Percentiles rank a stretch among this genome's conserved stretches.
Evolutionary conservation across 1,284 basidiomycete genomes (phyloP).

Genomic region (Volvariella surrecta): DNA sequence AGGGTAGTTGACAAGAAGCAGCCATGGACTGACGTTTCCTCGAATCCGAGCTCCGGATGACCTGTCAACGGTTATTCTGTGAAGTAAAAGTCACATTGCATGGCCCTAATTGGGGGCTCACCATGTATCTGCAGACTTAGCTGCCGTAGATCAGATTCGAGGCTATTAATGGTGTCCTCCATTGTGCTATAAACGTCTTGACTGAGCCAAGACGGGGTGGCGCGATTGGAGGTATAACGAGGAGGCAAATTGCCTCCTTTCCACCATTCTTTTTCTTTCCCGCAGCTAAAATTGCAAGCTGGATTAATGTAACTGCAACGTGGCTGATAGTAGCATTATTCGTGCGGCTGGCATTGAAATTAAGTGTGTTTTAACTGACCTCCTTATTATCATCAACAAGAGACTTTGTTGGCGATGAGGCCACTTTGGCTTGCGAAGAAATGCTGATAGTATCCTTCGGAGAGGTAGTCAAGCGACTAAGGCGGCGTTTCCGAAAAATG

Average conservation of each 20-base stretch:
- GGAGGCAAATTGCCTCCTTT: slow-evolving; percentile 25
- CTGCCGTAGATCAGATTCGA: slow-evolving; percentile 45
- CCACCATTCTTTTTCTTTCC: slow-evolving; percentile 18
- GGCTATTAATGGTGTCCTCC: slow-evolving; percentile 41
- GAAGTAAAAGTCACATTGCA: not conserved
- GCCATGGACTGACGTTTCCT: slow-evolving; percentile 36
- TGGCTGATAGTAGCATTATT: slow-evolving; percentile 3
- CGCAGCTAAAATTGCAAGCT: slow-evolving; percentile 24
- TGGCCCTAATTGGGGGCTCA: slow-evolving; percentile 15
- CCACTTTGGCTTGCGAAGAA: no score
- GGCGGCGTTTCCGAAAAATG: not conserved
- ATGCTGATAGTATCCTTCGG: no score
- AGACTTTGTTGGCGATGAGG: no score
- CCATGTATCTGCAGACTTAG: slow-evolving; percentile 67
- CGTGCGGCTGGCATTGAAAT: no score
- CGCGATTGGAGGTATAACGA: slow-evolving; percentile 19
- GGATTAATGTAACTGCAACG: slow-evolving; percentile 17
- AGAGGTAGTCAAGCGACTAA: no score
- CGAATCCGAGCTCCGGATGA: slow-evolving; percentile 51
- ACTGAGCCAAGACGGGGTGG: slow-evolving; percentile 14
- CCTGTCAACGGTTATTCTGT: no score
- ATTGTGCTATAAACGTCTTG: slow-evolving; percentile 46
- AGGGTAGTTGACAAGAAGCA: slow-evolving; percentile 4
- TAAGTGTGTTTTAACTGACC: no score
- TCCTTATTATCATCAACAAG: no score